Conservation (phyloP, 805 yeast genomes). For the Zygotorulaspora sp. region DNA sequence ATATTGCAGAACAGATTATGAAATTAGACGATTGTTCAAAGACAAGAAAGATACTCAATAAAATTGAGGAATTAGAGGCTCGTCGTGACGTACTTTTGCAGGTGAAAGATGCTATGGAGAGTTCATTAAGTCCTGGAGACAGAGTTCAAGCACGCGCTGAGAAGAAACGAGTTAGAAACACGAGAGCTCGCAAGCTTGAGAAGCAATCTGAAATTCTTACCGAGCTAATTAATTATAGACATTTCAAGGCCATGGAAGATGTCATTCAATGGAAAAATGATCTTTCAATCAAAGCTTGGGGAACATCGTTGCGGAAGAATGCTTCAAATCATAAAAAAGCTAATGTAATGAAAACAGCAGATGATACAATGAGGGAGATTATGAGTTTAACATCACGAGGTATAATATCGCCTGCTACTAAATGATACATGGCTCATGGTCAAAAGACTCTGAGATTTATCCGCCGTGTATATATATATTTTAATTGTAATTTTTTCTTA, state of each 20-base stretch:
- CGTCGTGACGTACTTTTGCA: slow-evolving; percentile 28
- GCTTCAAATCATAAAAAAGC: slow-evolving; percentile 29
- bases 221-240: slow-evolving; percentile 24
- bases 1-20: slow-evolving; percentile 37
- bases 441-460: too few relatives aligned
- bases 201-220: slow-evolving; percentile 26
- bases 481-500: too few relatives aligned
- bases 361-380: slow-evolving; percentile 31
- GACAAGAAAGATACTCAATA: slow-evolving; percentile 24
- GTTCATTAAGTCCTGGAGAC: slow-evolving; percentile 18
- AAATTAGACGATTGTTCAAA: slow-evolving; percentile 36
- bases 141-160: slow-evolving; percentile 25
- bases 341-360: slow-evolving; percentile 25
- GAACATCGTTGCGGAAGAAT: slow-evolving; percentile 26
- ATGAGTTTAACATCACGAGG: slow-evolving; percentile 17
- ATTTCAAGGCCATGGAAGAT: slow-evolving; percentile 22
- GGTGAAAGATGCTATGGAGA: slow-evolving; percentile 16
- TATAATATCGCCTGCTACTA: slow-evolving; percentile 8
- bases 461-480: too few relatives aligned
- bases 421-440: slow-evolving; percentile 1
- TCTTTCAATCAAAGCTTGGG: slow-evolving; percentile 22
- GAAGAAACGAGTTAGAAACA: slow-evolving; percentile 17
- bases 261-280: slow-evolving; percentile 28
- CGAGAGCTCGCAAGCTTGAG: slow-evolving; percentile 23
- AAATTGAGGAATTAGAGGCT: slow-evolving; percentile 28